A percentile compares a stretch with the other conserved stretches of the same genome.
Conservation (phyloP, 192 early-diverging fungal species). For the Dissophora globulifera region DNA sequence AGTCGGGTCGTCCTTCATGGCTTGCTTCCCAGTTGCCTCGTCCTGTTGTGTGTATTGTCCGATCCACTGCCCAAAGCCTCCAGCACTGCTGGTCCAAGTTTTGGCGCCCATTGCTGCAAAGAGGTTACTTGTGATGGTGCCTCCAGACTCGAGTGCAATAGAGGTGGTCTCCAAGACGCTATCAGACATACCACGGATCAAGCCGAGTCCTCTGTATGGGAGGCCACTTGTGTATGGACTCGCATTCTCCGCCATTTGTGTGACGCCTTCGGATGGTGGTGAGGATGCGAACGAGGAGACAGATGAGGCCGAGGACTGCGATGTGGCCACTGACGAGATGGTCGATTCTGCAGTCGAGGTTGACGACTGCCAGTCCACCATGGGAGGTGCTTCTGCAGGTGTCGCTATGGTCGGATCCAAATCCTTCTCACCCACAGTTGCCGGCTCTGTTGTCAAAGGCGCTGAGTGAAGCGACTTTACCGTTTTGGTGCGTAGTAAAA, state of each 20-base stretch:
- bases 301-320: neutral
- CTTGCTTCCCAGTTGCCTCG: slow-evolving; percentile 11
- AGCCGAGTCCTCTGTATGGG: slow-evolving; percentile 13
- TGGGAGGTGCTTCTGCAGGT: neutral
- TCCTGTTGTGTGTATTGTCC: slow-evolving; percentile 4
- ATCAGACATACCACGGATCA: slow-evolving; percentile 48
- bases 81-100: slow-evolving; percentile 28
- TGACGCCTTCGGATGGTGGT: neutral
- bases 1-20: neutral
- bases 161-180: slow-evolving; percentile 18
- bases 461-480: neutral
- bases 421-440: neutral
- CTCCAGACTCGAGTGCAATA: slow-evolving; percentile 8
- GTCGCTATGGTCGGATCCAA: neutral
- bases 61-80: slow-evolving; percentile 39
- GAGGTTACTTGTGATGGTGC: slow-evolving; percentile 18
- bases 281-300: neutral
- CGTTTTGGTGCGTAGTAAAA: slow-evolving; percentile 18
- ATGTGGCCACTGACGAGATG: neutral
- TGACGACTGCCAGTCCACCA: neutral
- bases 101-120: slow-evolving; percentile 31
- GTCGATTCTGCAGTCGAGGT: neutral
- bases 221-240: neutral
- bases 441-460: neutral
- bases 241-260: too few relatives aligned